phyloP scores from a whole-genome alignment of 176 grass and related monocot genomes.

The Ampelocalamus luodianensis region DNA sequence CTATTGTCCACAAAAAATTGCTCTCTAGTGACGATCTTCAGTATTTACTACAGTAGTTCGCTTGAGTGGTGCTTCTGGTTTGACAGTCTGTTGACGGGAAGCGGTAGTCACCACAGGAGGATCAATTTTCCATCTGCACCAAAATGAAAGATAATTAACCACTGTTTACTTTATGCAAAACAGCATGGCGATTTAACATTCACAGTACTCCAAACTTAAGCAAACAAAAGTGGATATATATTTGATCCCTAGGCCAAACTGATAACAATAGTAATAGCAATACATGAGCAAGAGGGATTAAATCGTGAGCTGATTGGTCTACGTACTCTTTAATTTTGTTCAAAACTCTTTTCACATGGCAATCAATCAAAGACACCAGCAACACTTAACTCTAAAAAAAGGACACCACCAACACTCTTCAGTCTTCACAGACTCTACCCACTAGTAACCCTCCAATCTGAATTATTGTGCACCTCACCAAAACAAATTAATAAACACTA shows the following conservation, averaged over 20 bases:
- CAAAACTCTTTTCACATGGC: background rate
- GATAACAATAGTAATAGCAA: too few relatives aligned
- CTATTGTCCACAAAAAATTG: slow-evolving; percentile 34
- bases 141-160: background rate
- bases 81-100: slow-evolving; percentile 33
- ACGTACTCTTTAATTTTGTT: background rate
- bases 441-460: background rate
- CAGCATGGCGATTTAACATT: background rate
- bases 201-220: background rate
- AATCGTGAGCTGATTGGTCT: background rate
- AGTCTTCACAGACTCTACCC: background rate
- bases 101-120: slow-evolving; percentile 50
- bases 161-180: background rate
- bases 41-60: slow-evolving; percentile 28
- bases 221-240: background rate
- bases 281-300: background rate
- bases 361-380: background rate
- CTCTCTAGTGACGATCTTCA: slow-evolving; percentile 42
- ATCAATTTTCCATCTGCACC: slow-evolving; percentile 66
- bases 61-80: slow-evolving; percentile 35
- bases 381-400: background rate
- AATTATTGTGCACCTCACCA: background rate
- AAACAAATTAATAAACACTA: background rate
- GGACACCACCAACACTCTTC: background rate
- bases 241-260: too few relatives aligned